A percentile compares a stretch with the other conserved stretches of the same genome.
These are phyloP conservation scores for Cystobasidium ongulense DNA, from an alignment of 768 basidiomycete species.

Conservation along the genomic window DNA sequence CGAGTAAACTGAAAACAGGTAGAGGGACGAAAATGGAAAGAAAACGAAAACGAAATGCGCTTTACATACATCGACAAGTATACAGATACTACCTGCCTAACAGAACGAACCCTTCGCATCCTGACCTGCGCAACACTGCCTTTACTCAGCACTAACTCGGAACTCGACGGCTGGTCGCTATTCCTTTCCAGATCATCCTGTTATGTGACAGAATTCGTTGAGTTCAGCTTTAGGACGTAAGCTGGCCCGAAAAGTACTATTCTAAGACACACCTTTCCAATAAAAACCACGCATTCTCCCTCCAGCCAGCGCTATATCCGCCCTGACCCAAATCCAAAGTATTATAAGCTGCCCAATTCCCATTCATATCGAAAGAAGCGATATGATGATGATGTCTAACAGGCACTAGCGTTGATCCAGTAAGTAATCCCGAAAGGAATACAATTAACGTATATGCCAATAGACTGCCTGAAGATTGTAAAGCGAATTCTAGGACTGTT, in stretches of 20 bases:
- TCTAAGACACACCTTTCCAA: background rate
- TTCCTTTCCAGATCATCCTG: constrained; percentile 13
- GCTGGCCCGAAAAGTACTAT: background rate
- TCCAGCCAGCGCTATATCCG: background rate
- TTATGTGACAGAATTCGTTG: background rate
- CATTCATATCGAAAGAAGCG: constrained; percentile 4
- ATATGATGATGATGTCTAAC: constrained; percentile 8
- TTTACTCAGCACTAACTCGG: too few relatives aligned
- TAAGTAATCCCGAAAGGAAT: constrained; percentile 7
- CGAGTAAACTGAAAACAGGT: too few relatives aligned
- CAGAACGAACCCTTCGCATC: too few relatives aligned
- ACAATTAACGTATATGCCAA: constrained; percentile 3
- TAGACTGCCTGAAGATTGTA: background rate
- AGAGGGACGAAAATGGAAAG: too few relatives aligned
- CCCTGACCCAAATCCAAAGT: background rate
- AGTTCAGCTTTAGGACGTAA: background rate
- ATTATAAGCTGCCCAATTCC: constrained; percentile 5
- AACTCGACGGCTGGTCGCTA: constrained; percentile 7
- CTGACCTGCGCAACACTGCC: too few relatives aligned
- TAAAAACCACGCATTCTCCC: background rate
- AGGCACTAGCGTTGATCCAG: background rate
- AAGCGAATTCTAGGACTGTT: background rate
- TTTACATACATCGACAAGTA: too few relatives aligned
- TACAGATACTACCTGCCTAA: too few relatives aligned
- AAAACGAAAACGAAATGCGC: too few relatives aligned